phyloP scores from a whole-genome alignment of 1,284 basidiomycete genomes.

The Somion occarium region DNA sequence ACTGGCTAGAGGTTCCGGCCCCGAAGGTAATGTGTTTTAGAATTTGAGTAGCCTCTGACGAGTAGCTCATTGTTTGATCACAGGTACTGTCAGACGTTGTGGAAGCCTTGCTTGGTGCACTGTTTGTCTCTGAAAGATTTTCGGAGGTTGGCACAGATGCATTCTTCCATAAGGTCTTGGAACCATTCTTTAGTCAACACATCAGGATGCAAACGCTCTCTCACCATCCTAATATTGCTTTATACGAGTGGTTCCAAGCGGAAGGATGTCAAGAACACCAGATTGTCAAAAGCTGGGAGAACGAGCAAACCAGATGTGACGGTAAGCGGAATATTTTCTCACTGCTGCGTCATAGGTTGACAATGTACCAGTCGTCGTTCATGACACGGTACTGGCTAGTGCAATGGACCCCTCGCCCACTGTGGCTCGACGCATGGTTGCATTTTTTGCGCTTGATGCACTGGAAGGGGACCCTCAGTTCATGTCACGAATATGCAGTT shows the following conservation, averaged over 20 bases:
- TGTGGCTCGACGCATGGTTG: slow-evolving; percentile 54
- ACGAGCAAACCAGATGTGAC: slow-evolving; percentile 13
- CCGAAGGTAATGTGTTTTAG: slow-evolving; percentile 77
- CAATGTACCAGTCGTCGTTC: slow-evolving; percentile 51
- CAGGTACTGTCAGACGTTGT: slow-evolving; percentile 73
- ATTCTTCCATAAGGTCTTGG: slow-evolving; percentile 61
- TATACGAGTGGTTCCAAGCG: slow-evolving; percentile 69
- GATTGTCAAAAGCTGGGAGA: slow-evolving; percentile 37
- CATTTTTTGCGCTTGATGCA: slow-evolving; percentile 56
- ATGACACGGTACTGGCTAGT: slow-evolving; percentile 57
- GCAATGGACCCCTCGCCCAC: slow-evolving; percentile 44
- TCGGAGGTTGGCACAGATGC: slow-evolving; percentile 50
- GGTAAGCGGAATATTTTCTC: slow-evolving; percentile 14
- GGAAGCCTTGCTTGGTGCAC: slow-evolving; percentile 70
- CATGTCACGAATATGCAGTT: slow-evolving; percentile 59
- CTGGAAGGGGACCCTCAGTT: slow-evolving; percentile 60
- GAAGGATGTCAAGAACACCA: slow-evolving; percentile 62
- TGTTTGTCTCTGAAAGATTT: slow-evolving; percentile 72
- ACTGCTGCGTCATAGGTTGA: no score
- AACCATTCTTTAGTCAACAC: slow-evolving; percentile 71
- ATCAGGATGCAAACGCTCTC: slow-evolving; percentile 66
- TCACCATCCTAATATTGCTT: slow-evolving; percentile 66
- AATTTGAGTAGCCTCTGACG: no score
- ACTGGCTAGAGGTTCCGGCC: slow-evolving; percentile 70
- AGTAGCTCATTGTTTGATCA: no score